Conservation (phyloP, 73 alveolate genomes). For the Paramecium biaurelia region DNA sequence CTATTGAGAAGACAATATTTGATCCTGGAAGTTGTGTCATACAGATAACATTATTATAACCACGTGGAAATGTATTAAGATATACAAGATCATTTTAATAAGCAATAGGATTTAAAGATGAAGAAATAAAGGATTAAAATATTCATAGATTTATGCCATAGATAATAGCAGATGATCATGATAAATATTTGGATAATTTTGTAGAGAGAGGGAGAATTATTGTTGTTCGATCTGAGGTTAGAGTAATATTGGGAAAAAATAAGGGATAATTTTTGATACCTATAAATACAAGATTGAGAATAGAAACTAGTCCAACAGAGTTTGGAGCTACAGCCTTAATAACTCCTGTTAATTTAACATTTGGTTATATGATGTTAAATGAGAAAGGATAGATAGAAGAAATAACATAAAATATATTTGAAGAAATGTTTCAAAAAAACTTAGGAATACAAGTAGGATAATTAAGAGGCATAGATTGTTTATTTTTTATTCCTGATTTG, state of each 20-base stretch:
- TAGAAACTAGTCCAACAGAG: not conserved
- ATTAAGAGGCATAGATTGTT: constrained; percentile 19
- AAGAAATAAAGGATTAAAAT: constrained; percentile 24
- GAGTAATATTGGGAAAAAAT: not conserved
- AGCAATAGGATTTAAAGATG: constrained; percentile 1
- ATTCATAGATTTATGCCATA: constrained; percentile 17
- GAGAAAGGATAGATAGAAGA: constrained; percentile 29
- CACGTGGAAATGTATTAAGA: constrained; percentile 34
- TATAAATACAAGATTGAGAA: not conserved
- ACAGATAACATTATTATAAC: constrained; percentile 18
- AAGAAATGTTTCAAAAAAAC: not conserved
- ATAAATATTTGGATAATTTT: constrained; percentile 23
- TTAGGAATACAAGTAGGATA: not conserved
- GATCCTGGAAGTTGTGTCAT: constrained; percentile 26
- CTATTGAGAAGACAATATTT: not conserved
- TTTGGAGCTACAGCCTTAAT: constrained; percentile 35
- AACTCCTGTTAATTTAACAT: not conserved
- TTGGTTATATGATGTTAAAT: constrained; percentile 3
- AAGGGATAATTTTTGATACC: not conserved
- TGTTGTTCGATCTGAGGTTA: not conserved
- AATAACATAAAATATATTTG: constrained; percentile 2
- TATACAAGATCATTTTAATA: not conserved
- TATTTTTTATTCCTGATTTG: constrained; percentile 24
- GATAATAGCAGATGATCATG: constrained; percentile 47
- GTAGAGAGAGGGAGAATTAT: constrained; percentile 46